A percentile compares a stretch with the other conserved stretches of the same genome.
phyloP scores from a whole-genome alignment of 164 flowering plant genomes.

The Tetrastigma voinierianum region DNA sequence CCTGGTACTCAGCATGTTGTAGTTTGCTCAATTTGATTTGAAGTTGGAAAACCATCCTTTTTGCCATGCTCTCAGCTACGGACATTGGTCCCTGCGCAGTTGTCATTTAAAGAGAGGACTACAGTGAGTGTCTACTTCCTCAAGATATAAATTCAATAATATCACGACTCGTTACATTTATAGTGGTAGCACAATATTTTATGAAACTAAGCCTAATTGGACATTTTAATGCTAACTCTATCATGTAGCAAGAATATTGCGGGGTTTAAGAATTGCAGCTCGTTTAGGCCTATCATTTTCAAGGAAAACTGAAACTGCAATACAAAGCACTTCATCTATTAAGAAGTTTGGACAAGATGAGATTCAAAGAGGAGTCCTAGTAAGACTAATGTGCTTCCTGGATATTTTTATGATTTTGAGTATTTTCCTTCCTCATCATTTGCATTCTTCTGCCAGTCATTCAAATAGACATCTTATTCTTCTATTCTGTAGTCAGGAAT shows the following conservation, averaged over 20 bases:
- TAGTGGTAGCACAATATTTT: not conserved
- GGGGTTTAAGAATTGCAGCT: constrained; percentile 91
- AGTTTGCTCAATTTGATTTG: constrained; percentile 1
- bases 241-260: constrained; percentile 81
- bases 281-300: constrained; percentile 75
- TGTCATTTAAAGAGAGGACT: constrained; percentile 79
- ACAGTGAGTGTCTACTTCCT: constrained; percentile 56
- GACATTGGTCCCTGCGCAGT: constrained; percentile 68
- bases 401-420: not conserved
- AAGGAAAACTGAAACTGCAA: constrained; percentile 67
- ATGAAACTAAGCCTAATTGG: not conserved
- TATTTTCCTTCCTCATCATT: not conserved
- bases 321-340: constrained; percentile 46
- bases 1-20: not conserved
- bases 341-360: constrained; percentile 56
- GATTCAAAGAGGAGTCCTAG: not conserved
- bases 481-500: too few species aligned
- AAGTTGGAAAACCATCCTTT: not conserved
- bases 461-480: too few species aligned
- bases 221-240: constrained; percentile 6
- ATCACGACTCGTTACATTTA: not conserved
- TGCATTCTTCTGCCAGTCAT: not conserved
- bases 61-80: constrained; percentile 52
- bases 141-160: constrained; percentile 1
- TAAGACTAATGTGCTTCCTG: not conserved